phyloP scores from a whole-genome alignment of 371 early-diverging fungal genomes.

The Mycotypha africana region DNA sequence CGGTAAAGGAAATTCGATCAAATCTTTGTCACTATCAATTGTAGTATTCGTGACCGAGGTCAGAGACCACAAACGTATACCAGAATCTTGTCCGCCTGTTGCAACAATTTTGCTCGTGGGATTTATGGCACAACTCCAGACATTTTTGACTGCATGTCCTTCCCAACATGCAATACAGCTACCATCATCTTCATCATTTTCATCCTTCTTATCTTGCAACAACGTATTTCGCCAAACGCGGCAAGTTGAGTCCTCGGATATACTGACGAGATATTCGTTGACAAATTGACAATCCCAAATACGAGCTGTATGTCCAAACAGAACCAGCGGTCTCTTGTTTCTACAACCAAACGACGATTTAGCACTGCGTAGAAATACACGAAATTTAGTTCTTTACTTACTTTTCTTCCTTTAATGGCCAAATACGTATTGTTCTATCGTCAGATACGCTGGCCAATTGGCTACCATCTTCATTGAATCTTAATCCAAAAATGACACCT shows the following conservation, averaged over 20 bases:
- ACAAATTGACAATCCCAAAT: constrained; percentile 78
- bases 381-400: constrained; percentile 8
- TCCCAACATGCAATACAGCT: constrained; percentile 70
- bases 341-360: neutral
- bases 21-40: constrained; percentile 47
- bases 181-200: constrained; percentile 26
- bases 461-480: constrained; percentile 58
- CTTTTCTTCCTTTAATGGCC: constrained; percentile 46
- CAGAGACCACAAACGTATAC: constrained; percentile 70
- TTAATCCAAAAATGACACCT: constrained; percentile 80
- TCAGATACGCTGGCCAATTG: constrained; percentile 73
- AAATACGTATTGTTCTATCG: constrained; percentile 80
- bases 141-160: constrained; percentile 77
- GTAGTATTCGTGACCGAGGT: constrained; percentile 47
- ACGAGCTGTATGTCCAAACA: constrained; percentile 81
- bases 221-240: constrained; percentile 69
- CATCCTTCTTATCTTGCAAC: constrained; percentile 13
- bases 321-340: constrained; percentile 35
- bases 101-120: constrained; percentile 51
- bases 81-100: constrained; percentile 79
- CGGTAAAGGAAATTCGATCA: constrained; percentile 22
- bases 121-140: constrained; percentile 74
- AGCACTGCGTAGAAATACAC: too few relatives aligned
- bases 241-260: constrained; percentile 75
- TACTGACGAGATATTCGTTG: constrained; percentile 55